Base-by-base conservation (phyloP, 2,329 filamentous ascomycete genomes). In the Myriosclerotinia duriaeana region DNA sequence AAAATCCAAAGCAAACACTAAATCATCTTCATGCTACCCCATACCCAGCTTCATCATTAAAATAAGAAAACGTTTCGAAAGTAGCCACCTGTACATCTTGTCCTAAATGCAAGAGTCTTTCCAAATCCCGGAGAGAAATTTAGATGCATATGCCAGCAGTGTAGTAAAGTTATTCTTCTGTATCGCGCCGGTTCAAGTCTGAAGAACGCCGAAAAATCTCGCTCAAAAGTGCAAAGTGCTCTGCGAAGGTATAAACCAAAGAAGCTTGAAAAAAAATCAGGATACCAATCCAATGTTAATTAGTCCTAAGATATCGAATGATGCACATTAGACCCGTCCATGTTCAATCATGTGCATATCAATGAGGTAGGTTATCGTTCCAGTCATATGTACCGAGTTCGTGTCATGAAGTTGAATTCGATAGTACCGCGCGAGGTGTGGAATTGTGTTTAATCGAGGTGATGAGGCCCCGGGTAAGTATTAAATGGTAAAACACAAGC, bases 241-340 rank as follows among this genome's bases (percentile, higher is more conserved):
- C 64, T 68, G 56, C 64, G 55, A 61, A 61, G 53, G 64, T 42
- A 62, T 65, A 60, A 65, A 65, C 54, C 54, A 65, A 66, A 53
- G 58, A 44, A 66, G 56, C 50, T 63, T 9, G 22, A 70, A 62
- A 66, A 70, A 67, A 68, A 70, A 46, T n/a, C 42, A 70, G 69
- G 67, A 69, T 68, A 61, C 42, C 44, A 69, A 69, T 36, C 36
- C 53, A 11, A 53, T 30, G 20, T 65, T 12, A 53, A 60, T 42
- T 44, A 54, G 42, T 60, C 63, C 46, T 52, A 42, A 69, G 42
- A 66, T 67, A 58, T 38, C n/a, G 53, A 69, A 72, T 71, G 71
- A 71, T 70, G 58, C 69, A 71, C 70, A 73, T 74, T 67, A 71
- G 71, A 71, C 68, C 68, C 72, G 60, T 72, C 68, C 69, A 58